Conservation (phyloP, 345 rosid genomes). For the Citrus unshiu region DNA sequence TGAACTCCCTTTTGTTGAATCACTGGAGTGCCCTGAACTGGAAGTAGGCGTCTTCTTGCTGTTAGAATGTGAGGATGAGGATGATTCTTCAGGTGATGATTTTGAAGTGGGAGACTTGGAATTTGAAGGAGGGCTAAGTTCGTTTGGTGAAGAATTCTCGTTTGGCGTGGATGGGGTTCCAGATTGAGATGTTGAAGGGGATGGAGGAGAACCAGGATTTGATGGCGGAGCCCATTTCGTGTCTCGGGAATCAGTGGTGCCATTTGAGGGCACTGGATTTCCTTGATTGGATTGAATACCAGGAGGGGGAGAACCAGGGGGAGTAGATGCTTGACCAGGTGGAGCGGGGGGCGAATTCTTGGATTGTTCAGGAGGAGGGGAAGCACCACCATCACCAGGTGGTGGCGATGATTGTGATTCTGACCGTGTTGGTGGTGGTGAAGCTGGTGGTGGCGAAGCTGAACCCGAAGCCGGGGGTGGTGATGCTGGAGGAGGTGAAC, state of each 20-base stretch:
- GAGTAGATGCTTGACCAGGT: constrained; percentile 15
- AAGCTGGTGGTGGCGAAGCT: constrained; percentile 6
- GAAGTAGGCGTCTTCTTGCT: neutral
- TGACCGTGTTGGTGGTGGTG: constrained; percentile 9
- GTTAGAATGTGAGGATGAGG: neutral
- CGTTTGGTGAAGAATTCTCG: neutral
- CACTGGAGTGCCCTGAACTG: neutral
- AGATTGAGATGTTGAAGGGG: constrained; percentile 27
- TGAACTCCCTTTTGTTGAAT: neutral
- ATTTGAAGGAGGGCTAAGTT: neutral
- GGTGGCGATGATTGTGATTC: neutral
- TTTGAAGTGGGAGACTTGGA: constrained; percentile 17
- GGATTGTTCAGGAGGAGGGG: constrained; percentile 23
- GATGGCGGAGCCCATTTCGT: constrained; percentile 31
- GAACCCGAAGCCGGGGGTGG: constrained; percentile 14
- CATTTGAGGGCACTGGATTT: constrained; percentile 13
- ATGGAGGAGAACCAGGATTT: constrained; percentile 18
- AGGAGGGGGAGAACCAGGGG: constrained; percentile 17
- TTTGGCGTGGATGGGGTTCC: constrained; percentile 22
- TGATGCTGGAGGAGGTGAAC: constrained; percentile 9
- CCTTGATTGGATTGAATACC: neutral
- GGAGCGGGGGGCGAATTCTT: constrained; percentile 16
- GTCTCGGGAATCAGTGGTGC: neutral
- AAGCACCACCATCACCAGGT: neutral
- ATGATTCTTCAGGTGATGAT: neutral